These are phyloP conservation scores for Exophiala calicioides DNA, from an alignment of 2,329 filamentous ascomycete genomes.

Conservation along the genomic window DNA sequence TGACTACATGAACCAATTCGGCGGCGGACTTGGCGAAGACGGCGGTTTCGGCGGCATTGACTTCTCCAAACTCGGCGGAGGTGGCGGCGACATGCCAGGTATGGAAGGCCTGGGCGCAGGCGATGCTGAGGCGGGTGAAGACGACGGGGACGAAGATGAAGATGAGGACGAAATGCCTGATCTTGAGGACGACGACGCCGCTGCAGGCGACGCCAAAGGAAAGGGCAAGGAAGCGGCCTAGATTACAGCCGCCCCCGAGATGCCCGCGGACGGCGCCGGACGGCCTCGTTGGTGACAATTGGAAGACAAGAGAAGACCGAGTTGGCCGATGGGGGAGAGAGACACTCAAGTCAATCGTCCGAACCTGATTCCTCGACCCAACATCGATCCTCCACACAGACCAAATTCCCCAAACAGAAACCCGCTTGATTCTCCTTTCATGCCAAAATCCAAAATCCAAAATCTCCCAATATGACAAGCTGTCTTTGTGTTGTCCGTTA, in stretches of 20 bases:
- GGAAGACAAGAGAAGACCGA: background rate
- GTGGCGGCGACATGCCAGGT: conserved; percentile 46
- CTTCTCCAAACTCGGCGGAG: conserved; percentile 84
- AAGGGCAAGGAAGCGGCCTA: conserved; percentile 34
- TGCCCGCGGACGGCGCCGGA: background rate
- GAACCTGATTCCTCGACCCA: too few species aligned
- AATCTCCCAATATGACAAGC: too few species aligned
- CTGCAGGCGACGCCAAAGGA: conserved; percentile 31
- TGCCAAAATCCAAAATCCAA: too few species aligned
- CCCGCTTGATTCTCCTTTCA: too few species aligned
- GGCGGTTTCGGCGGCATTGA: conserved; percentile 66
- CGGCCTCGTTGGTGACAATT: too few species aligned
- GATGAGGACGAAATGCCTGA: conserved; percentile 42
- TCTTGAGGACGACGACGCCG: conserved; percentile 43
- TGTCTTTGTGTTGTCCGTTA: too few species aligned
- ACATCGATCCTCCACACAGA: too few species aligned
- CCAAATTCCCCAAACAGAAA: too few species aligned
- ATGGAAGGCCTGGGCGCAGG: conserved; percentile 40
- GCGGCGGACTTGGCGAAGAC: conserved; percentile 54
- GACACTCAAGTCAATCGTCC: too few species aligned
- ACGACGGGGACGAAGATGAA: conserved; percentile 65
- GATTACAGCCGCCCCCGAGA: background rate
- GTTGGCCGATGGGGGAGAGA: too few species aligned
- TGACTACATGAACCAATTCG: conserved; percentile 60
- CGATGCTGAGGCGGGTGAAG: conserved; percentile 53